Base-by-base conservation (phyloP, 768 basidiomycete species). In the Kwoniella pini region DNA sequence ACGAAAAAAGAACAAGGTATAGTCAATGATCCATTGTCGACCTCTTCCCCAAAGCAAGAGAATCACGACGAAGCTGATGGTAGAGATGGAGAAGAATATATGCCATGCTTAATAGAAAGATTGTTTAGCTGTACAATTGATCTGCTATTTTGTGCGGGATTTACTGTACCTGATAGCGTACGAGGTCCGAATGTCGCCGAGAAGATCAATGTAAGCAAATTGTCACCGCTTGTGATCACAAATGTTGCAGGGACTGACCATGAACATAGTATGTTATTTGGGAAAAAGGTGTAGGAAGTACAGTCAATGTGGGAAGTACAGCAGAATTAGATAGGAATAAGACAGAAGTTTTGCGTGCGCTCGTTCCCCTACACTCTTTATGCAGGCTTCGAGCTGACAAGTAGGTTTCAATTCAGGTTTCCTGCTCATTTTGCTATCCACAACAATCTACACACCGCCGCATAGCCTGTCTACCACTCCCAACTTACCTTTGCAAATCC, bases 281-380 rank as follows among this genome's bases (percentile, higher is more conserved):
- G 95, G 92, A 96, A 81, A 91, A 88, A 71, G 95, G 95, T 12
- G 85, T 99, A 22, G 95, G 96, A 12, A 91, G 91, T 1, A 90
- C 91, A 1, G 81, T 84, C 36, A 87, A 90, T 73, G 83, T 85
- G 7, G 87, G 87, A 0, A 81, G 85, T 7, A 83, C 80, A 1
- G 67, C 83, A 83, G 65, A 81, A 24, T 84, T 86, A 54, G 91
- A 96, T 72, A 81, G 80, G 52, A 91, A 93, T 81, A 92, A 89
- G 74, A 86, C 85, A 1, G 93, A 97, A 80, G 88, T 97, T 36
- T 82, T 98, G 0, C 89, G 91, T 76, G 17, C 58, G 74, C 68
- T 12, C 31, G n/a, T 6, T n/a, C 3, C 45, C 22, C 28, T 2
- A 11, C 10, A 15, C 1, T 39, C 38, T 11, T 6, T 10, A 2